Evolutionary conservation across 371 early-diverging fungal species (phyloP).

Genomic region (Dinochytrium kinnereticum): DNA sequence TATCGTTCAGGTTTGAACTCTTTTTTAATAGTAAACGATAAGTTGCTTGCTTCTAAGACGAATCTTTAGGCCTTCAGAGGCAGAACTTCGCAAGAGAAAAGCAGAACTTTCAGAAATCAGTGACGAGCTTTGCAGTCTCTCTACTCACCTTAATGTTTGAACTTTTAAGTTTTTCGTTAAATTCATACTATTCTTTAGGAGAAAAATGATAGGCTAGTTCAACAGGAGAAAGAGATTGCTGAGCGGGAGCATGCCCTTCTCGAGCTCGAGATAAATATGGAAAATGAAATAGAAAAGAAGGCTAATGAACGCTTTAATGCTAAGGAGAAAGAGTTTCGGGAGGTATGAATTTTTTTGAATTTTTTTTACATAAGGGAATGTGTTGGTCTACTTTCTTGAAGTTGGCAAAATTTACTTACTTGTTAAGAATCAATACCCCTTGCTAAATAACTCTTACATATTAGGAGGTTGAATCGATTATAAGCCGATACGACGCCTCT

Average conservation of each 20-base stretch:
- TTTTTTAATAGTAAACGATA: too few species aligned
- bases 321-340: slow-evolving; percentile 18
- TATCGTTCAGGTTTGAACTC: neutral
- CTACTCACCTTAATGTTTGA: neutral
- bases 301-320: neutral
- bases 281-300: slow-evolving; percentile 17
- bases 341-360: neutral
- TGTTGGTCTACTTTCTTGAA: too few species aligned
- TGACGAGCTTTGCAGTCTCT: slow-evolving; percentile 20
- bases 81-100: slow-evolving; percentile 16
- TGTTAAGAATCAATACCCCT: too few species aligned
- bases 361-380: too few species aligned
- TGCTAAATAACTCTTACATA: too few species aligned
- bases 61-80: slow-evolving; percentile 26
- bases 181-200: neutral
- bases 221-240: neutral
- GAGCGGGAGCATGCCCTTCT: slow-evolving; percentile 1
- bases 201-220: slow-evolving; percentile 13
- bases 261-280: slow-evolving; percentile 11
- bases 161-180: neutral
- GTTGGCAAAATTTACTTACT: too few species aligned
- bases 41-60: too few species aligned
- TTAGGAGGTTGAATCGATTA: slow-evolving; percentile 28
- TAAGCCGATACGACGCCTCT: slow-evolving; percentile 14
- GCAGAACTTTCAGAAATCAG: slow-evolving; percentile 24